Percentiles rank a stretch among this genome's conserved stretches.
Conservation (phyloP, 441 rosid genomes). For the Eruca vesicaria region DNA sequence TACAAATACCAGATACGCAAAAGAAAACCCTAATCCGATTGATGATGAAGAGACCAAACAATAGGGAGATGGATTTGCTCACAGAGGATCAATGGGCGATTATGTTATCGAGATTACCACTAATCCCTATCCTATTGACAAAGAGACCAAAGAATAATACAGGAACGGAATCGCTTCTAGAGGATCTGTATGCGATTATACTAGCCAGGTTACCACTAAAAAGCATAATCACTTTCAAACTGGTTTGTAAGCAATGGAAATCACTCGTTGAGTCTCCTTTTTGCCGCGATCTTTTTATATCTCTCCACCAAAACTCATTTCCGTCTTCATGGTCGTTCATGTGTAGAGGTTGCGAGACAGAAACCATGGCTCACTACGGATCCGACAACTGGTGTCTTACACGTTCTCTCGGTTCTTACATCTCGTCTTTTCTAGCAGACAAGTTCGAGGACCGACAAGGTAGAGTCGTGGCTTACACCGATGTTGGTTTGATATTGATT, state of each 20-base stretch:
- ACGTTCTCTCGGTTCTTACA: slow-evolving; percentile 8
- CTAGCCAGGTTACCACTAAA: neutral
- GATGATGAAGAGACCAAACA: neutral
- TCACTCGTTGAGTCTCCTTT: neutral
- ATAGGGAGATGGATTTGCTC: neutral
- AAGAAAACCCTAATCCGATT: neutral
- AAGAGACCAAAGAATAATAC: neutral
- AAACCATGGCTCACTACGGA: neutral
- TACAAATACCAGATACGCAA: neutral
- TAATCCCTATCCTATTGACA: neutral
- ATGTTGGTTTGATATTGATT: neutral
- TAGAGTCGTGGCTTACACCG: neutral
- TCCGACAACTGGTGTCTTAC: neutral
- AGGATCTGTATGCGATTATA: neutral
- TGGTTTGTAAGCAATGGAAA: neutral
- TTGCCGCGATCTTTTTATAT: neutral
- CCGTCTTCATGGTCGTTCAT: neutral
- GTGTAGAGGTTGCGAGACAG: neutral
- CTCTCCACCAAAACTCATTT: neutral
- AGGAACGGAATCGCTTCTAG: neutral
- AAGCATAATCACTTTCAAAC: neutral
- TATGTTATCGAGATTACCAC: neutral
- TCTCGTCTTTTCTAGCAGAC: neutral
- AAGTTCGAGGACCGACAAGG: neutral
- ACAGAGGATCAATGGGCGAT: neutral